These are phyloP conservation scores for Basidiobolus meristosporus DNA, from an alignment of 371 early-diverging fungal species.

Conservation along the genomic window DNA sequence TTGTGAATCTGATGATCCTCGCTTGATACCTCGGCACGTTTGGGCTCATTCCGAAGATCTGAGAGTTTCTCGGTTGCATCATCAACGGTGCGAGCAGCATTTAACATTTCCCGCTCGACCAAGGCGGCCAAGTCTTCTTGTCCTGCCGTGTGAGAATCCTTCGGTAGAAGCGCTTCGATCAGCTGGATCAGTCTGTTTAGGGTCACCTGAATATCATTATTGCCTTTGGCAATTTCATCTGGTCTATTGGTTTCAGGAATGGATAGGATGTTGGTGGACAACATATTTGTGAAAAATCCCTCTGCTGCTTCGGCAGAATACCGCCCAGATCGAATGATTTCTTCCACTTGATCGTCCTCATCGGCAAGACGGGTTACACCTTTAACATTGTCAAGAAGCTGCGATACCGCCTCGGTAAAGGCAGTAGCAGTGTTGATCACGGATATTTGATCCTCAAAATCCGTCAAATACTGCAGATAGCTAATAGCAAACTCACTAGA, in stretches of 20 bases:
- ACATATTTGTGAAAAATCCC: conserved; percentile 69
- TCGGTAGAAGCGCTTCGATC: conserved; percentile 51
- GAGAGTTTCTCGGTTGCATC: conserved; percentile 72
- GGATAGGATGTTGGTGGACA: conserved; percentile 52
- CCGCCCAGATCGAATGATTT: conserved; percentile 42
- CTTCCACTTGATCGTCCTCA: conserved; percentile 47
- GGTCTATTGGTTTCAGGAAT: conserved; percentile 53
- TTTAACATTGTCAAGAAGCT: conserved; percentile 70
- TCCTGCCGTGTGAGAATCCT: conserved; percentile 23
- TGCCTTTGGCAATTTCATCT: conserved; percentile 44
- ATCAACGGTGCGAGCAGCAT: conserved; percentile 81
- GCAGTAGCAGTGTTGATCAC: conserved; percentile 67
- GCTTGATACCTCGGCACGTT: conserved; percentile 43
- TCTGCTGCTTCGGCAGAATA: conserved; percentile 37
- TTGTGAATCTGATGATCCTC: conserved; percentile 73
- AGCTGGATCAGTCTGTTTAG: conserved; percentile 48
- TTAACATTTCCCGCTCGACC: conserved; percentile 85
- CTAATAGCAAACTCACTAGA: conserved; percentile 61
- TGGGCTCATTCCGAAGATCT: conserved; percentile 55
- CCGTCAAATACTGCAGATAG: conserved; percentile 54
- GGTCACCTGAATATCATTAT: conserved; percentile 52
- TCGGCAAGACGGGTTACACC: conserved; percentile 70
- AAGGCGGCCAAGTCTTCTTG: conserved; percentile 80
- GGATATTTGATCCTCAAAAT: conserved; percentile 51
- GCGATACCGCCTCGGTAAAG: conserved; percentile 61